phyloP scores from a whole-genome alignment of 2,329 filamentous ascomycete species.

The Akanthomyces muscarius region DNA sequence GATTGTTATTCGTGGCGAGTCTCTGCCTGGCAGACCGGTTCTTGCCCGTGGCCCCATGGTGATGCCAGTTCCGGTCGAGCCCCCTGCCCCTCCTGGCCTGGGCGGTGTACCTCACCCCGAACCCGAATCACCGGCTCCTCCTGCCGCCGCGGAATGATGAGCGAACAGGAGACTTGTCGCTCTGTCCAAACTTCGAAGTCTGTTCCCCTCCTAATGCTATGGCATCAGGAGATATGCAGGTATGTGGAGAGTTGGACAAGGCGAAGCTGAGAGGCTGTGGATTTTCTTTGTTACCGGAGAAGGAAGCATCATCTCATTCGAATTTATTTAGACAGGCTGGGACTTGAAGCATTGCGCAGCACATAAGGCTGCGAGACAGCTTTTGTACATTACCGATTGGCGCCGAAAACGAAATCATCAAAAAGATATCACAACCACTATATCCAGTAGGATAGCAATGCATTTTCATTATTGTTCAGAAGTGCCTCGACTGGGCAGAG shows the following conservation, averaged over 20 bases:
- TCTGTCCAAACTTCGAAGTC: background rate
- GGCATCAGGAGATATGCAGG: background rate
- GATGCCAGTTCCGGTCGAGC: conserved; percentile 34
- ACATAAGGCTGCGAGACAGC: background rate
- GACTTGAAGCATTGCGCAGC: background rate
- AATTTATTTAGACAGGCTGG: background rate
- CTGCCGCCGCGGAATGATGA: conserved; percentile 11
- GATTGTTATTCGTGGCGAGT: conserved; percentile 83
- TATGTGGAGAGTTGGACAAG: background rate
- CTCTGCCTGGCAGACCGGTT: conserved; percentile 60
- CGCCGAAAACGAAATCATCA: background rate
- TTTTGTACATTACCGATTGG: conserved; percentile 13
- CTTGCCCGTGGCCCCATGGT: conserved; percentile 51
- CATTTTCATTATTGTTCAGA: background rate
- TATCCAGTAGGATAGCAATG: conserved; percentile 9
- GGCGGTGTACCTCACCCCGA: conserved; percentile 33
- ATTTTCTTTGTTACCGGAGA: background rate
- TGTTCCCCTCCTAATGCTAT: background rate
- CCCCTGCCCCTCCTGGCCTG: conserved; percentile 33
- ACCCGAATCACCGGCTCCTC: conserved; percentile 19
- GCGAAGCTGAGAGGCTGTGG: background rate
- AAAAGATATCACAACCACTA: conserved; percentile 14
- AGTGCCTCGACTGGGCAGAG: too few relatives aligned
- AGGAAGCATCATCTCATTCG: background rate
- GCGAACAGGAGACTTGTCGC: background rate